Evolutionary conservation across 192 early-diverging fungal genomes (phyloP).

Genomic region (Coemansia sp.): DNA sequence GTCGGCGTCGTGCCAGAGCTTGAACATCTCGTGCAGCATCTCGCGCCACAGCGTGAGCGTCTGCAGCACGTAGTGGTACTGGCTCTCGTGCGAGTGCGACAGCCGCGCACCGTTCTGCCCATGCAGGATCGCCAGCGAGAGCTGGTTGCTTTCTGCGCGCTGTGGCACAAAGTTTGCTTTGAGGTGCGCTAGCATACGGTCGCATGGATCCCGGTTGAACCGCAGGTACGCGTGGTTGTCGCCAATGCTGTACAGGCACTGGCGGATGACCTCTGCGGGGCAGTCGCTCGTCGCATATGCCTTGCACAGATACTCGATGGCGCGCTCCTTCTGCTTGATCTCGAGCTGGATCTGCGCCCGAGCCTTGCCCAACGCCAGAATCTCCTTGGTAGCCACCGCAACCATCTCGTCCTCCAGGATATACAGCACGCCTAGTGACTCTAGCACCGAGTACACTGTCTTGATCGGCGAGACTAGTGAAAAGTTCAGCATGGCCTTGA

Average conservation of each 20-base stretch:
- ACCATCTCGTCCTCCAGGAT: constrained; percentile 86
- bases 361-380: constrained; percentile 67
- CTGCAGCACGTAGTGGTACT: constrained; percentile 94
- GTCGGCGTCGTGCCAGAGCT: constrained; percentile 92
- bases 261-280: constrained; percentile 69
- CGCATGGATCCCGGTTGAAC: constrained; percentile 91
- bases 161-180: constrained; percentile 71
- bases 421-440: constrained; percentile 63
- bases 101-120: constrained; percentile 87
- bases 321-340: constrained; percentile 88
- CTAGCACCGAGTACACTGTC: constrained; percentile 83
- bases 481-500: constrained; percentile 81
- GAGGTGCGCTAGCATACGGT: constrained; percentile 85
- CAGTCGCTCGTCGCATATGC: constrained; percentile 72
- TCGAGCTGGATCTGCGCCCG: constrained; percentile 77
- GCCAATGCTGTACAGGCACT: constrained; percentile 95
- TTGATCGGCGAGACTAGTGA: constrained; percentile 83
- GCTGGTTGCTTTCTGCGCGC: constrained; percentile 58
- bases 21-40: constrained; percentile 97
- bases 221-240: constrained; percentile 97
- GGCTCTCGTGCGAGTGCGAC: constrained; percentile 89
- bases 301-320: constrained; percentile 83
- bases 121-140: constrained; percentile 81
- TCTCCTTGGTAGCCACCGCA: constrained; percentile 65
- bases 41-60: constrained; percentile 96